Base-by-base conservation (phyloP, 2,329 filamentous ascomycete genomes). In the Colletotrichum spinosum region DNA sequence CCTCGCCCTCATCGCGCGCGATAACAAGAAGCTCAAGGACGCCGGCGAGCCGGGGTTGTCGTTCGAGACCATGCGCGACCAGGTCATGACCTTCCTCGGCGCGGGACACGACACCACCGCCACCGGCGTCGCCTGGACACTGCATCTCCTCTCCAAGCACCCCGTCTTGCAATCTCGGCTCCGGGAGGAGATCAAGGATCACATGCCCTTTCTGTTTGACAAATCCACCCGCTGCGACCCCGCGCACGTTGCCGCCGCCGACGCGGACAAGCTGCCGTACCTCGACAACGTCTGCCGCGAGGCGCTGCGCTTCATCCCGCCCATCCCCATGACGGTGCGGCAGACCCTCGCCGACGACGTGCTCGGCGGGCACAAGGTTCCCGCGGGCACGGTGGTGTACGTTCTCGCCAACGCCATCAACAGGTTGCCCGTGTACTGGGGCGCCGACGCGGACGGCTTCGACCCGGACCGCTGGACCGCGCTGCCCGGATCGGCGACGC, bases 271-370 rank as follows among this genome's bases (percentile, higher is more conserved):
- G 51, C 72, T 83, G 3, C 79, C 79, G 0, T 83, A 78, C 69
- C 72, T 83, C 6, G 78, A 82, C 67, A 81, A 81, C 55, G 77
- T 83, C 44, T 81, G 80, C 73, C 78, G 78, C 55, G 81, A 84
- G 70, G 78, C 78, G 0, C 75, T 83, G 6, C 79, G 81, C 46
- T 78, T 76, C 72, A 81, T 81, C 62, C 79, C 80, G n/a, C 54
- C 60, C 44, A 81, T 82, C 49, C 80, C 80, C 33, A 79, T 81
- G 75, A 80, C 79, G 2, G 79, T 82, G n/a, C 77, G 81, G 8
- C 73, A 82, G 65, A 76, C 78, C 0, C 53, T 80, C 37, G 71
- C 69, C 5, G 78, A 80, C 34, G 79, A 81, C 59, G 70, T 65
- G 6, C 71, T 83, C 1, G 78, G 76, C 4, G 74, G 74, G 1